phyloP scores from a whole-genome alignment of 495 filamentous ascomycete genomes.

The Daldinia decipiens region DNA sequence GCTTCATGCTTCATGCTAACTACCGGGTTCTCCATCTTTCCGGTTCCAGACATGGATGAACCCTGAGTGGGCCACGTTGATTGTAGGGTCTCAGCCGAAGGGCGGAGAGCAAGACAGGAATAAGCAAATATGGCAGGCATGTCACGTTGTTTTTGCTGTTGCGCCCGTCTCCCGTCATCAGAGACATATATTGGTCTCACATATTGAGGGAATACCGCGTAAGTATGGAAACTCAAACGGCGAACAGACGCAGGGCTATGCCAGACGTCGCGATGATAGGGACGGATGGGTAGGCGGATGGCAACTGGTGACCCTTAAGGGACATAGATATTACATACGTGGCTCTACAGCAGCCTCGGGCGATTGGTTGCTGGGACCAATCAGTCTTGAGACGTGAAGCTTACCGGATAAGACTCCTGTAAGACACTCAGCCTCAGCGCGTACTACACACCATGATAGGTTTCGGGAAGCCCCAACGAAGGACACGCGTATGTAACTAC shows the following conservation, averaged over 20 bases:
- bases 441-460: constrained; percentile 32
- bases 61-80: constrained; percentile 41
- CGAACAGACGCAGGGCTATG: constrained; percentile 29
- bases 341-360: constrained; percentile 42
- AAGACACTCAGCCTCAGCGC: constrained; percentile 44
- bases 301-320: constrained; percentile 35
- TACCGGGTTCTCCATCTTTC: constrained; percentile 26
- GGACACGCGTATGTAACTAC: constrained; percentile 35
- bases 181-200: constrained; percentile 41
- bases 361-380: constrained; percentile 33
- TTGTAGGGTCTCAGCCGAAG: constrained; percentile 19
- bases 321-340: constrained; percentile 38
- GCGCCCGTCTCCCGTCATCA: constrained; percentile 33
- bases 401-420: constrained; percentile 26
- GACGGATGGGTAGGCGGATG: constrained; percentile 26
- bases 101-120: constrained; percentile 4
- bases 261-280: constrained; percentile 28
- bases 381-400: constrained; percentile 14
- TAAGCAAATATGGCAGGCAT: constrained; percentile 1
- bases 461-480: constrained; percentile 17
- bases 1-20: too few relatives aligned
- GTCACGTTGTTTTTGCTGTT: constrained; percentile 24
- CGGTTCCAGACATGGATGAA: constrained; percentile 29
- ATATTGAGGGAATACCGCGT: constrained; percentile 10
- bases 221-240: constrained; percentile 12